A percentile compares a stretch with the other conserved stretches of the same genome.
Evolutionary conservation across 2,329 filamentous ascomycete genomes (phyloP).

Genomic region (Monosporascus sp.): DNA sequence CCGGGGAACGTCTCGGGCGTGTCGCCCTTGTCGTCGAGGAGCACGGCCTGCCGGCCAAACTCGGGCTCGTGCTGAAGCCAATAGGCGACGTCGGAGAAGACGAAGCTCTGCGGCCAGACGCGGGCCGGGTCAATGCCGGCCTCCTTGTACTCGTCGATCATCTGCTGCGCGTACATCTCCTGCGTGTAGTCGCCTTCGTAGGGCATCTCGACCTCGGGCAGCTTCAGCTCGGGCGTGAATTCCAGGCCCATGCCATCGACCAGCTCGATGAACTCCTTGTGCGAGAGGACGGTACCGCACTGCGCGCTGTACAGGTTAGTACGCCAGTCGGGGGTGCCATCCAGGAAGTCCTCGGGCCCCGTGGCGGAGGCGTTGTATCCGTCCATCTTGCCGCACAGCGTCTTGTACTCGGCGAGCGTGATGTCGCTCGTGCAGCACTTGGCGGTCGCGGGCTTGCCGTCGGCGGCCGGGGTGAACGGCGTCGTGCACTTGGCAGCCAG

Average conservation of each 20-base stretch:
- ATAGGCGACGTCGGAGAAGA: constrained; percentile 58
- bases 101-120: constrained; percentile 61
- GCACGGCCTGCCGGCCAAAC: constrained; percentile 57
- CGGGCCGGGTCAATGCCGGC: constrained; percentile 46
- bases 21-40: constrained; percentile 59
- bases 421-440: constrained; percentile 69
- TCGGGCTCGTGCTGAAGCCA: constrained; percentile 58
- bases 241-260: constrained; percentile 53
- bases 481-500: constrained; percentile 59
- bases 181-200: constrained; percentile 61
- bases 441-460: constrained; percentile 48
- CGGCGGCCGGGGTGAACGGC: constrained; percentile 52
- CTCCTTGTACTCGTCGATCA: constrained; percentile 54
- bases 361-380: constrained; percentile 53
- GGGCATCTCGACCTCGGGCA: constrained; percentile 64
- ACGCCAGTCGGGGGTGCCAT: constrained; percentile 54
- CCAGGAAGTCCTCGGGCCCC: constrained; percentile 51
- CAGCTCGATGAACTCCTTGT: constrained; percentile 57
- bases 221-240: constrained; percentile 65
- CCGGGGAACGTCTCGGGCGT: constrained; percentile 41
- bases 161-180: constrained; percentile 56
- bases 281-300: constrained; percentile 57
- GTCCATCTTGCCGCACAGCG: constrained; percentile 68
- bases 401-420: constrained; percentile 61
- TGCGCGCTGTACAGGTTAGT: constrained; percentile 57